These are phyloP conservation scores for Aphanoascus verrucosus DNA, from an alignment of 2,329 filamentous ascomycete species.

Conservation along the genomic window DNA sequence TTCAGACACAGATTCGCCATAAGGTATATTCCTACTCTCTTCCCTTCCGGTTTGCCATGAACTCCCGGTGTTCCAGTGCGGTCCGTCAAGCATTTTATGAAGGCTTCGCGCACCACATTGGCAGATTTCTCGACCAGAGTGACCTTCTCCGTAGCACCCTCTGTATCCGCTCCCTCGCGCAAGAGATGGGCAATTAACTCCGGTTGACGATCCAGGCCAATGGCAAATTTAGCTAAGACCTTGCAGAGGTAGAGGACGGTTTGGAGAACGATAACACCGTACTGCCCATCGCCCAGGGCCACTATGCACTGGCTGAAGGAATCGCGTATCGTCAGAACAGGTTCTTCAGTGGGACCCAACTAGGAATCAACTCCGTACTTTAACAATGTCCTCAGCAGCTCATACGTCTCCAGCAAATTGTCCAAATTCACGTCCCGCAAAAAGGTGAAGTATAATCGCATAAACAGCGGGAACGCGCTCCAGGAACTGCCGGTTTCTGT, in stretches of 20 bases:
- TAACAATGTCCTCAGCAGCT: slow-evolving; percentile 60
- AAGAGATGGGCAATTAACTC: slow-evolving; percentile 60
- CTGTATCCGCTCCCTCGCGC: slow-evolving; percentile 39
- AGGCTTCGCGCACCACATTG: slow-evolving; percentile 80
- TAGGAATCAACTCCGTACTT: slow-evolving; percentile 46
- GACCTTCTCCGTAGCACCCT: slow-evolving; percentile 56
- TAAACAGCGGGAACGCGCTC: slow-evolving; percentile 66
- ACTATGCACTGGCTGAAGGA: slow-evolving; percentile 62
- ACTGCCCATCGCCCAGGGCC: slow-evolving; percentile 65
- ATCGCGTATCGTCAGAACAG: background rate
- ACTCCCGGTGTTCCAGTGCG: slow-evolving; percentile 51
- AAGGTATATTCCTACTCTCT: slow-evolving; percentile 77
- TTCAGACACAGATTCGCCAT: slow-evolving; percentile 86
- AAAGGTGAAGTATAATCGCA: slow-evolving; percentile 70
- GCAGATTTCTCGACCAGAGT: slow-evolving; percentile 79
- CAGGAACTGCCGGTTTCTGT: slow-evolving; percentile 58
- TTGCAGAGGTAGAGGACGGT: slow-evolving; percentile 74
- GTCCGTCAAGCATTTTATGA: slow-evolving; percentile 80
- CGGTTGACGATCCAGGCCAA: slow-evolving; percentile 70
- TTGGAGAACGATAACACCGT: slow-evolving; percentile 71
- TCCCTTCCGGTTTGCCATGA: slow-evolving; percentile 56
- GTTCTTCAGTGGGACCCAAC: background rate
- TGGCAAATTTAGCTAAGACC: slow-evolving; percentile 69
- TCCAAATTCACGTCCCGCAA: slow-evolving; percentile 69
- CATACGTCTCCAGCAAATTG: slow-evolving; percentile 64